Percentiles rank a stretch among this genome's conserved stretches.
Evolutionary conservation across 768 basidiomycete genomes (phyloP).

Genomic region (Lentinula guzmanii): DNA sequence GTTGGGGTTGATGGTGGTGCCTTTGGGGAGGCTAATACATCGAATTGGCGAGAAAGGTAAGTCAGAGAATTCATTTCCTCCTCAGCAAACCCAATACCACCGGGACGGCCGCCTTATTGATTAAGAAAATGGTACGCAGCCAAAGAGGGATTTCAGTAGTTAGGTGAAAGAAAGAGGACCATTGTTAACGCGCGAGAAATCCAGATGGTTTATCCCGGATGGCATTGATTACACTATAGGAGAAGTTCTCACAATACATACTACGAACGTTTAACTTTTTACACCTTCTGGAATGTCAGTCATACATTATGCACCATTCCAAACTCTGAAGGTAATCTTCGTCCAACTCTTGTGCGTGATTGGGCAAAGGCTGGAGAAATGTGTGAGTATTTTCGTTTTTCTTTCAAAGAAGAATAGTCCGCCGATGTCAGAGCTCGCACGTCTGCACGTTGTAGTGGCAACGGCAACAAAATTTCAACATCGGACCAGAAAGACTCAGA

Average conservation of each 20-base stretch:
- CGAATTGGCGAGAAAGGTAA: conserved; percentile 78
- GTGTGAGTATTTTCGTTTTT: neutral
- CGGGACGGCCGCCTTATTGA: neutral
- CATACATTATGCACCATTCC: conserved; percentile 7
- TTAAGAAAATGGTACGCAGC: neutral
- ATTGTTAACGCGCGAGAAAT: neutral
- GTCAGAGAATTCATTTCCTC: conserved; percentile 71
- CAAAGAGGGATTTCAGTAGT: neutral
- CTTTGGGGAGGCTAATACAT: conserved; percentile 59
- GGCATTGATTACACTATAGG: neutral
- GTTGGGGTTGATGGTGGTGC: conserved; percentile 55
- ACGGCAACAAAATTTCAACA: neutral
- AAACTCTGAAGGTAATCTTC: conserved; percentile 1
- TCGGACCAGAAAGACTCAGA: neutral
- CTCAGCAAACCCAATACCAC: conserved; percentile 10
- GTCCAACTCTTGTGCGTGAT: neutral
- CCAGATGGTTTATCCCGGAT: neutral
- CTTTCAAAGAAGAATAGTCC: neutral
- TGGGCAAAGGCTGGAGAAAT: neutral
- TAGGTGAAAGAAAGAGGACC: neutral
- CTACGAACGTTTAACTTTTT: neutral
- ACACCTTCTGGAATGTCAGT: neutral
- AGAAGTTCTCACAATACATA: neutral
- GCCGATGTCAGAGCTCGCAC: neutral
- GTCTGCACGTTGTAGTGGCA: no score